Evolutionary conservation across 176 grass and related monocot genomes (phyloP).

Genomic region (Bothriochloa decipiens): DNA sequence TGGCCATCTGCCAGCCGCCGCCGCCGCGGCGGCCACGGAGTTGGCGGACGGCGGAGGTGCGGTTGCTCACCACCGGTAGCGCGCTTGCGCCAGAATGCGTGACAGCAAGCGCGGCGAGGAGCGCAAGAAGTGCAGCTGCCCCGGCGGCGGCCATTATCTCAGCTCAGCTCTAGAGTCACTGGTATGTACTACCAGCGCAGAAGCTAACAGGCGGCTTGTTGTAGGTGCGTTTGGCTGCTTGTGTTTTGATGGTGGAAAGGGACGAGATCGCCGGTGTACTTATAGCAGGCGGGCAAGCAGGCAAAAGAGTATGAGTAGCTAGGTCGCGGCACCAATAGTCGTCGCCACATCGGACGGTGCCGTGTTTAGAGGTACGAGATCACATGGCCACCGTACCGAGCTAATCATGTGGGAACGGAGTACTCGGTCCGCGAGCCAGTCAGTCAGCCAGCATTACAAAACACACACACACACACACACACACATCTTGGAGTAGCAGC

Average conservation of each 20-base stretch:
- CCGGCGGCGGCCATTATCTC: conserved; percentile 5
- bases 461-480: too few species aligned
- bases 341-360: conserved; percentile 42
- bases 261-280: conserved; percentile 30
- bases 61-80: neutral
- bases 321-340: conserved; percentile 8
- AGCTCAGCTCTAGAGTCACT: too few species aligned
- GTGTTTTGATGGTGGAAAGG: conserved; percentile 12
- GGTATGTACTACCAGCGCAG: too few species aligned
- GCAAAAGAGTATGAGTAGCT: too few species aligned
- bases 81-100: neutral
- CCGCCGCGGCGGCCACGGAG: neutral
- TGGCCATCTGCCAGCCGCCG: conserved; percentile 29
- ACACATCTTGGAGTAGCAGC: neutral
- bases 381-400: conserved; percentile 52
- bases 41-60: conserved; percentile 22
- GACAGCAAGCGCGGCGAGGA: conserved; percentile 16
- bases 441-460: neutral
- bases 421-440: conserved; percentile 39
- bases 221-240: neutral
- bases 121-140: conserved; percentile 4
- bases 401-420: conserved; percentile 47
- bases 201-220: too few species aligned
- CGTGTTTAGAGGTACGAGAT: neutral
- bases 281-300: conserved; percentile 15